Percentiles rank a stretch among this genome's conserved stretches.
Evolutionary conservation across 192 early-diverging fungal genomes (phyloP).

Genomic region (Bifiguratus adelaidae): DNA sequence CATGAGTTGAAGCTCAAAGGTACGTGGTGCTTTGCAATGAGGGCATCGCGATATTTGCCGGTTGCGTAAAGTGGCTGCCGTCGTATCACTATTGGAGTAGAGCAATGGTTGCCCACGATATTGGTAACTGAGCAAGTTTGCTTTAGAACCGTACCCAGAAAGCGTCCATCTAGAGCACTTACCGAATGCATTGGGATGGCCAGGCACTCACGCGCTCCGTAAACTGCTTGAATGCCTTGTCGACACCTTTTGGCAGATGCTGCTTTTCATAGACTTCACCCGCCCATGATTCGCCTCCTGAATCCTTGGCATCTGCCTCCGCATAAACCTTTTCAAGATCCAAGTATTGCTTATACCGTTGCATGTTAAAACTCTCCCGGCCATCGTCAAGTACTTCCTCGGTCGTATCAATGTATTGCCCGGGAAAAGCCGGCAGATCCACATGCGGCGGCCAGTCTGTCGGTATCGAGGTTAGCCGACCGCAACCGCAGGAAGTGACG

Average conservation of each 20-base stretch:
- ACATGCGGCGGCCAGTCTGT: conserved; percentile 17
- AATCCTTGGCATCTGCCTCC: conserved; percentile 10
- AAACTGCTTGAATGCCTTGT: conserved; percentile 76
- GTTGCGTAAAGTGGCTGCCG: conserved; percentile 28
- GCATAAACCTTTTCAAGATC: conserved; percentile 24
- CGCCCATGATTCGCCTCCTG: conserved; percentile 42
- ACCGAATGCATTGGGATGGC: conserved; percentile 79
- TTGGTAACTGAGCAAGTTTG: conserved; percentile 37
- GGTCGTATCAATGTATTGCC: conserved; percentile 37
- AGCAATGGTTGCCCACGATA: conserved; percentile 59
- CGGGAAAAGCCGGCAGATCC: conserved; percentile 20
- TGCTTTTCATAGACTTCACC: conserved; percentile 80
- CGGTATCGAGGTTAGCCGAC: not conserved
- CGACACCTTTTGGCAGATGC: conserved; percentile 54
- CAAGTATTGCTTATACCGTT: conserved; percentile 29
- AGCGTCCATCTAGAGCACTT: conserved; percentile 2
- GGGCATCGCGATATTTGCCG: conserved; percentile 46
- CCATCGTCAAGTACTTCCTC: conserved; percentile 38
- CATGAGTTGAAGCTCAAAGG: conserved; percentile 93
- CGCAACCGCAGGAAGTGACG: too few species aligned
- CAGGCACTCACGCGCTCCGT: conserved; percentile 53
- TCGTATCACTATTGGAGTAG: conserved; percentile 43
- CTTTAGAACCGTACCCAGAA: not conserved
- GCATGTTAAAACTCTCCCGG: conserved; percentile 17
- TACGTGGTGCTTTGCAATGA: conserved; percentile 50